These are phyloP conservation scores for Ceratocystis eucalypticola DNA, from an alignment of 2,329 filamentous ascomycete genomes.

Conservation along the genomic window DNA sequence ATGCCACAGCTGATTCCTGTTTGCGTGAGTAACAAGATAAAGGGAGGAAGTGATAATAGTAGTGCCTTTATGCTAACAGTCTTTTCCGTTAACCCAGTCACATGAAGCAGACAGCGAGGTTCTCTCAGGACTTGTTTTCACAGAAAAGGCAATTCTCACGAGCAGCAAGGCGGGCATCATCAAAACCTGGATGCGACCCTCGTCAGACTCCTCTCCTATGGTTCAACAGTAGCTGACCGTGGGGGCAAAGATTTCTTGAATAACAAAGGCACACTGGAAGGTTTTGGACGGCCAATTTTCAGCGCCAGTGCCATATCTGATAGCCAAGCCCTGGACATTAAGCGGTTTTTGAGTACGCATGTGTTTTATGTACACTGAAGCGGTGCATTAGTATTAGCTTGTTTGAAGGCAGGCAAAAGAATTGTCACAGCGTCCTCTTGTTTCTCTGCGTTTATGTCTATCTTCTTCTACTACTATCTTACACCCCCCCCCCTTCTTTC, in stretches of 20 bases:
- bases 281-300: background rate
- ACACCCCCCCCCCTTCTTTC: too few relatives aligned
- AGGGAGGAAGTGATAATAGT: background rate
- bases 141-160: conserved; percentile 82
- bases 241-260: background rate
- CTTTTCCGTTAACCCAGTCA: conserved; percentile 37
- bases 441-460: background rate
- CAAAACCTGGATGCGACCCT: conserved; percentile 57
- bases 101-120: conserved; percentile 14
- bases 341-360: background rate
- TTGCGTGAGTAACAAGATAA: conserved; percentile 23
- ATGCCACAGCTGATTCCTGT: conserved; percentile 18
- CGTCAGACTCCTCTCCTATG: conserved; percentile 20
- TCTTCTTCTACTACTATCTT: background rate
- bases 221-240: background rate
- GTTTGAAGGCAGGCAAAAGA: background rate
- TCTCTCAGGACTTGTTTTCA: conserved; percentile 40
- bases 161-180: conserved; percentile 77
- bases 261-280: background rate
- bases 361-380: background rate
- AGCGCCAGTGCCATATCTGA: background rate
- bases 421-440: background rate
- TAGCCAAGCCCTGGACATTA: background rate
- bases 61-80: background rate
- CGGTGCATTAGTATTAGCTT: background rate